phyloP scores from a whole-genome alignment of 257 asterid genomes.

The Nicotiana paniculata region DNA sequence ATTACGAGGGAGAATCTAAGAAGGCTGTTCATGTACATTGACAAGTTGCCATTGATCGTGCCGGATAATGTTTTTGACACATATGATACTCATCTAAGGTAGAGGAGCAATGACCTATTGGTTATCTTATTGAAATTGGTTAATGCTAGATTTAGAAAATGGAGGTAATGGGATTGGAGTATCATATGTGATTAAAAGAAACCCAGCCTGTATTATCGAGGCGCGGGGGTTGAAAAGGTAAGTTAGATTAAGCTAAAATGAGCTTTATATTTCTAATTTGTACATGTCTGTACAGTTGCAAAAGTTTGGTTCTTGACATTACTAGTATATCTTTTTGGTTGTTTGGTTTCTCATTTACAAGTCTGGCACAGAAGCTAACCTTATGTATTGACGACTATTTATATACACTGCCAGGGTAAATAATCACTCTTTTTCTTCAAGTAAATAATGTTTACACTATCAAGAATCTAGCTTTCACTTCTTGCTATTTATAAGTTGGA shows the following conservation, averaged over 20 bases:
- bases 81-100: slow-evolving; percentile 74
- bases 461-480: no score
- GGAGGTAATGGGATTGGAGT: not conserved
- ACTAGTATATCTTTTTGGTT: not conserved
- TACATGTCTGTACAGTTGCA: slow-evolving; percentile 28
- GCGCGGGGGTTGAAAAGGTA: not conserved
- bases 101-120: not conserved
- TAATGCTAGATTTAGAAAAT: not conserved
- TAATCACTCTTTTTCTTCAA: no score
- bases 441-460: no score
- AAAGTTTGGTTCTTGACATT: not conserved
- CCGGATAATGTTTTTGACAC: slow-evolving; percentile 73
- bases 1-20: slow-evolving; percentile 77
- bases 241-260: not conserved
- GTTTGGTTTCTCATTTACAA: not conserved
- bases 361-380: not conserved
- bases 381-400: no score
- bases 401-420: not conserved
- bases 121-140: not conserved
- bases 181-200: not conserved
- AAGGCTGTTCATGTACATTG: slow-evolving; percentile 83
- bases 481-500: no score
- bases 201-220: not conserved
- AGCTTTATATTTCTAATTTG: not conserved
- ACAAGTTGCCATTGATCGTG: slow-evolving; percentile 67